A percentile compares a stretch with the other conserved stretches of the same genome.
Conservation (phyloP, 306 rosid species). For the Cucumis melo region DNA sequence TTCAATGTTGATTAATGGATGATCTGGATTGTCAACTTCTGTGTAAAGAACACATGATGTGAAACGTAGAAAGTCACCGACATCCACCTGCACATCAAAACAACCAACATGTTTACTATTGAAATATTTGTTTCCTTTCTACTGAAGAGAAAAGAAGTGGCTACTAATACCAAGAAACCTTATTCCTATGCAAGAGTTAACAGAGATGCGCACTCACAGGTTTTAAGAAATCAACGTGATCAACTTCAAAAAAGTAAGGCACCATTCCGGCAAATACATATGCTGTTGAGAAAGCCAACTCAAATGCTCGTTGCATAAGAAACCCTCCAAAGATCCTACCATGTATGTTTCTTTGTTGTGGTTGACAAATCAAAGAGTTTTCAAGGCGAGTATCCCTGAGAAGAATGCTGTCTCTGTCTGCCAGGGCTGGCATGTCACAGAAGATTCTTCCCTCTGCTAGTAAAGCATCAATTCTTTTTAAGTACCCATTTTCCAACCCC, state of each 20-base stretch:
- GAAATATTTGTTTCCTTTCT: background rate
- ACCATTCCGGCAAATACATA: slow-evolving; percentile 83
- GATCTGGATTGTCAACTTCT: slow-evolving; percentile 53
- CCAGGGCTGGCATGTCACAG: slow-evolving; percentile 89
- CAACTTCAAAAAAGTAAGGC: slow-evolving; percentile 91
- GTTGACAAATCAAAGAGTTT: slow-evolving; percentile 79
- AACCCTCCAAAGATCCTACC: slow-evolving; percentile 97
- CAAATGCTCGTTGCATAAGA: slow-evolving; percentile 90
- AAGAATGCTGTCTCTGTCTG: slow-evolving; percentile 88
- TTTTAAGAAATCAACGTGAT: slow-evolving; percentile 83
- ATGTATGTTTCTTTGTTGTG: slow-evolving; percentile 93
- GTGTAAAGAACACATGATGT: slow-evolving; percentile 80
- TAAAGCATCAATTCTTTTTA: slow-evolving; percentile 28
- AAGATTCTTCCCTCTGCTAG: slow-evolving; percentile 71
- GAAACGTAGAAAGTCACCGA: slow-evolving; percentile 86
- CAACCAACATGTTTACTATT: background rate
- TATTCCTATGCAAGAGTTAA: background rate
- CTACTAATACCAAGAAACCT: too few relatives aligned
- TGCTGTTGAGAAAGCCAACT: slow-evolving; percentile 87
- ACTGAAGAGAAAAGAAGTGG: background rate
- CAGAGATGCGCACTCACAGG: slow-evolving; percentile 46
- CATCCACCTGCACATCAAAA: slow-evolving; percentile 59
- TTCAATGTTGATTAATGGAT: slow-evolving; percentile 81
- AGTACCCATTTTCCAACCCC: slow-evolving; percentile 5
- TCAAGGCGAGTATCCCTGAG: slow-evolving; percentile 67